Base-by-base conservation (phyloP, 768 basidiomycete genomes). In the Tricholoma sp. region DNA sequence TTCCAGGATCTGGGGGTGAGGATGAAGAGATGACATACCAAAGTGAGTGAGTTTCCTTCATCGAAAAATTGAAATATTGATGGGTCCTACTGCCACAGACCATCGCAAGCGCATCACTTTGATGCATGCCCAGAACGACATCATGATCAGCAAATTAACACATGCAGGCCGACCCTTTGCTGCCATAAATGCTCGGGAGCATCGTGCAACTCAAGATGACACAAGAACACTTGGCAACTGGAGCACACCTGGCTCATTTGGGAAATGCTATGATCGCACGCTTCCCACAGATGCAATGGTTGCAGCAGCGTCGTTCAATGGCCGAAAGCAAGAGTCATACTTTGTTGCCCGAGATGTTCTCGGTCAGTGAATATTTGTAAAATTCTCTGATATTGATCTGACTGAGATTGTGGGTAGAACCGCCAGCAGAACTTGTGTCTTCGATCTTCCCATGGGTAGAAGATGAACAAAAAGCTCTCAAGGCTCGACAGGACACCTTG, bases 171-270 rank as follows among this genome's bases (percentile, higher is more conserved):
- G 62, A 1, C 59, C 61, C 11, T 72, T 59, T 61, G 63, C 68
- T 12, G 73, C 74, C 0, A 55, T 59, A 31, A 69, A 59, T 2
- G 65, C 69, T 11, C 60, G 64, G 13, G 50, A 63, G n/a, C 66
- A 73, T 54, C 66, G 72, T 37, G 68, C 71, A 0, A 60, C 60
- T 12, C 54, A 39, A 0, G 55, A 51, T 11, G 68, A 68, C 31
- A 63, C 65, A 1, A 74, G 70, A 57, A 70, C 67, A 3, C 64
- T 74, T 31, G 70, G 71, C 7, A 58, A 63, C 7, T 75, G 73
- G 73, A 64, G 59, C 33, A 54, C 56, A 17, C 60, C 57, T 17
- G 72, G 63, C 15, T 37, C 36, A 13, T 63, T 55, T 56, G 55
- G 7, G 47, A 57, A 12, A 56, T 64, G 50, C 18, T 75, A 75